These are phyloP conservation scores for Coniferiporia weirii DNA, from an alignment of 1,284 basidiomycete species.

Conservation along the genomic window DNA sequence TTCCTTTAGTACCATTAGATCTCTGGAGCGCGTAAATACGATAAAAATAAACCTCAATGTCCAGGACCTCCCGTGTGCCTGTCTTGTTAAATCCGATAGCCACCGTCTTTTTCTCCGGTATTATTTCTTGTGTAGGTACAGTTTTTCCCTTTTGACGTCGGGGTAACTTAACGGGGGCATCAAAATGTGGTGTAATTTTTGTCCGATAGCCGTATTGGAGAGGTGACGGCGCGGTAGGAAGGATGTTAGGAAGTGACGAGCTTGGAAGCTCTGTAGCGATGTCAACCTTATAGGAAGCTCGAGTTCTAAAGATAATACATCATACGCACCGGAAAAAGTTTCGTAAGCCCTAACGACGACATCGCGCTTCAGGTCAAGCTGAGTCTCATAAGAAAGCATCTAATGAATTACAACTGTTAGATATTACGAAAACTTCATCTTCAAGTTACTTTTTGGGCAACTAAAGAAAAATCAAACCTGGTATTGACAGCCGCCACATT, in stretches of 20 bases:
- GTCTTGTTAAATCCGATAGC: slow-evolving; percentile 89
- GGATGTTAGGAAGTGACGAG: slow-evolving; percentile 59
- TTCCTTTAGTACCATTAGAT: slow-evolving; percentile 46
- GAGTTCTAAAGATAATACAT: background rate
- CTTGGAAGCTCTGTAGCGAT: slow-evolving; percentile 45
- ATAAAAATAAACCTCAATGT: slow-evolving; percentile 71
- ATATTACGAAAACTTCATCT: background rate
- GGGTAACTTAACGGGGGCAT: slow-evolving; percentile 58
- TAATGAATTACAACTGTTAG: slow-evolving; percentile 27
- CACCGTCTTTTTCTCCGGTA: slow-evolving; percentile 43
- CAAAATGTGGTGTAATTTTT: slow-evolving; percentile 97
- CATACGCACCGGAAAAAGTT: slow-evolving; percentile 63
- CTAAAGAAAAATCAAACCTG: slow-evolving; percentile 39
- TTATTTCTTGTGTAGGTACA: slow-evolving; percentile 19
- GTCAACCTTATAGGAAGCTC: too few relatives aligned
- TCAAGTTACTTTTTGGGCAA: background rate
- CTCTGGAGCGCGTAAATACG: background rate
- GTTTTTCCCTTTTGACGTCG: slow-evolving; percentile 34
- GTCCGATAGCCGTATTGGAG: slow-evolving; percentile 91
- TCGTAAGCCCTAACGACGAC: slow-evolving; percentile 86
- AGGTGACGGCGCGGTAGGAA: slow-evolving; percentile 81
- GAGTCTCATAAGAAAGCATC: slow-evolving; percentile 86
- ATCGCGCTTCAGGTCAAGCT: slow-evolving; percentile 80
- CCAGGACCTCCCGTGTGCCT: slow-evolving; percentile 74
- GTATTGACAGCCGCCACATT: slow-evolving; percentile 76